Evolutionary conservation across 2,329 filamentous ascomycete species (phyloP).

Genomic region (Lizonia empirigonia): DNA sequence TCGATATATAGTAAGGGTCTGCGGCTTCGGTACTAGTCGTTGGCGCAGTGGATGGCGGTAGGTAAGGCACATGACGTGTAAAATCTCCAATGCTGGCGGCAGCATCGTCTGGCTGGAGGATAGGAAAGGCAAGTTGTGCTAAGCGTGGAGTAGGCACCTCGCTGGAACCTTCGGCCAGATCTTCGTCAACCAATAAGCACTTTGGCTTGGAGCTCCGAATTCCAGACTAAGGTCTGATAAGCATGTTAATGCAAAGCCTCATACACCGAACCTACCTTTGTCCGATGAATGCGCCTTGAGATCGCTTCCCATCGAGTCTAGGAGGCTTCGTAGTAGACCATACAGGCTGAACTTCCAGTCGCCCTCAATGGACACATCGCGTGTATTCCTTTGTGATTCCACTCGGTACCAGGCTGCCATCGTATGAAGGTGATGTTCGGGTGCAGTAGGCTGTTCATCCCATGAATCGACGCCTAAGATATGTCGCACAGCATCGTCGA

Average conservation of each 20-base stretch:
- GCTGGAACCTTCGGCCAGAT: constrained; percentile 9
- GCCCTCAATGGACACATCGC: constrained; percentile 22
- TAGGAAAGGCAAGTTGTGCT: constrained; percentile 11
- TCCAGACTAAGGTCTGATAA: constrained; percentile 19
- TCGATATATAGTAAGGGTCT: constrained; percentile 25
- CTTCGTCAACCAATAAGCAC: constrained; percentile 8
- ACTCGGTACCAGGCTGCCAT: background rate
- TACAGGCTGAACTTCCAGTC: constrained; percentile 25
- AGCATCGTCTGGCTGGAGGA: background rate
- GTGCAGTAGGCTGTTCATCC: constrained; percentile 2
- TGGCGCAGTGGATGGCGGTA: constrained; percentile 19
- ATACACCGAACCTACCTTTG: constrained; percentile 16
- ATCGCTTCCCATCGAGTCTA: constrained; percentile 7
- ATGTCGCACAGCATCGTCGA: constrained; percentile 4
- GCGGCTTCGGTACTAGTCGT: constrained; percentile 27
- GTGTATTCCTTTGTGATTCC: constrained; percentile 21
- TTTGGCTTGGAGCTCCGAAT: constrained; percentile 23
- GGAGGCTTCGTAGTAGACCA: constrained; percentile 14
- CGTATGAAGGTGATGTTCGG: background rate
- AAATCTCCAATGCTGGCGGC: constrained; percentile 17
- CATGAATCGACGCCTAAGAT: constrained; percentile 24
- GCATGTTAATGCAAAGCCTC: background rate
- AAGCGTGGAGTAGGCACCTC: constrained; percentile 2
- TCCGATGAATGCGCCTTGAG: constrained; percentile 22
- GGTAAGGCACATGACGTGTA: constrained; percentile 18